Evolutionary conservation across 441 rosid species (phyloP), one percentile per base, ranked within the genome.

Genomic region (Theobroma grandiflorum): DNA sequence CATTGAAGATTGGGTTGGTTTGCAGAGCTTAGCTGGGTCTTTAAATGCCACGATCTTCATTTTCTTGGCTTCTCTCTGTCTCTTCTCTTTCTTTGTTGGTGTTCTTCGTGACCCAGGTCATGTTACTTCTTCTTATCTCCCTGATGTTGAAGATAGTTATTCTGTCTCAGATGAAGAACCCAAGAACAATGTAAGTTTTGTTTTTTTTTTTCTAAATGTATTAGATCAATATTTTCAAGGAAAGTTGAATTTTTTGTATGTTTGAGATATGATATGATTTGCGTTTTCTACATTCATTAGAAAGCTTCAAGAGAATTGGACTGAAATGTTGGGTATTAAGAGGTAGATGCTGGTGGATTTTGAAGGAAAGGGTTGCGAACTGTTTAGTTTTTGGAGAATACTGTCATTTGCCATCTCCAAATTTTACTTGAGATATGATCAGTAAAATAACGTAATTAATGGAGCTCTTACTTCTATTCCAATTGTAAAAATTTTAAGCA

Each of bases 31-130:
- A 75, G 80, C 88, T 68, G 95, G 99, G 79, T 82, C 82, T 53
- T 80, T 84, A 69, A 87, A 93, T 83, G 86, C 92, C 58, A 31
- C 82, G 64, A 78, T 90, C 87, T 91, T 91, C 88, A 86, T 86
- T 76, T 81, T 72, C 35, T 78, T 94, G 80, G 87, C 90, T 53
- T 87, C 79, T 83, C 85, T 89, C 50, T 90, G 87, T 83, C 52
- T 92, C 68, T 80, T 87, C 81, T 91, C 95, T 53, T 91, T 91
- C 80, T 72, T 76, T 43, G 80, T 85, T 55, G 87, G 92, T 75
- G 89, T 91, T 82, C 75, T 91, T 49, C 80, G 86, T 26, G 96
- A 91, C 74, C 95, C 99, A 64, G 98, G 99, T 79, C 87, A 85
- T 49, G 95, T 90, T 67, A 94, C 98, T 4, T 63, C 90, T 33